Evolutionary conservation across 345 rosid species (phyloP), one percentile per base, ranked within the genome.

Genomic region (Abelmoschus esculentus): DNA sequence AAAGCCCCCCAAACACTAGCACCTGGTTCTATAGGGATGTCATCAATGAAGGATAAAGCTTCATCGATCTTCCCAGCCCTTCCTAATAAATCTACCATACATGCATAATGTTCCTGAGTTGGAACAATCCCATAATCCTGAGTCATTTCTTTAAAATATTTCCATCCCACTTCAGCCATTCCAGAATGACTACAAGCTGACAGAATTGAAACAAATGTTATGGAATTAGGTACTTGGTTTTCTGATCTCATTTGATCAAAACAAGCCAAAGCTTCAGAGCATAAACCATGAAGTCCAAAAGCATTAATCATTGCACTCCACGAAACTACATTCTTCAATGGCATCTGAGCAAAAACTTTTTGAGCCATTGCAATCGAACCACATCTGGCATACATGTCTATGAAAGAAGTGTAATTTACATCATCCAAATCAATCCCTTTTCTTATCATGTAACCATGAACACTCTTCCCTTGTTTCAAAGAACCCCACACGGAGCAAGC

Each of bases 241-340:
- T 63, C 75, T 18, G 72, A 74, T 72, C 72, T 81, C 90, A 88
- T 83, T 59, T 66, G 55, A 61, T 75, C 69, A 18, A 83, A 86
- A 65, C 80, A 80, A 32, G 72, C 63, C 26, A 85, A 17, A 18
- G 87, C 87, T 82, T 86, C 86, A 44, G 74, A 66, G 7, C 79
- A 46, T 53, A 76, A 70, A 67, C 85, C 85, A 71, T 84, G 81
- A n/a, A 78, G 80, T 44, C 89, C 87, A 42, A 74, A 79, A 19
- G 89, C 87, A 71, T 88, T 83, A 64, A 84, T 83, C 77, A 86
- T 67, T 0, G 80, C 79, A 61, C 85, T 86, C 90, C 89, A 86
- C 7, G 90, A 83, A 61, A 84, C 78, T 57, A 79, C 78, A 42
- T 80, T 84, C 75, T 72, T 84, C 46, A 75, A 75, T 22, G 83